Evolutionary conservation across 108 stramenopile species (phyloP).

Genomic region (Skeletonema grethae): DNA sequence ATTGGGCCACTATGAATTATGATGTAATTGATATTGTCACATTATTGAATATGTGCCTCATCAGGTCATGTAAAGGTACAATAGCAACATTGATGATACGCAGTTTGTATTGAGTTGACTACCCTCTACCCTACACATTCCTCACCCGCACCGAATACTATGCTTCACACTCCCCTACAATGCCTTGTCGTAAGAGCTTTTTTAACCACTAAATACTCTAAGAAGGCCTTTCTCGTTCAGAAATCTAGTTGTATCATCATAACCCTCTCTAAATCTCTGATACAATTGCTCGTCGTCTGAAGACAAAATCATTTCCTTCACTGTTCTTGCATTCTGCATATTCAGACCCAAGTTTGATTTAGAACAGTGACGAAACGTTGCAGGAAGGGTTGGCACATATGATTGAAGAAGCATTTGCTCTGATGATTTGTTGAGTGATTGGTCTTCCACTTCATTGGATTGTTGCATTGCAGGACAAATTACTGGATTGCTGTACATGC

Average conservation of each 20-base stretch:
- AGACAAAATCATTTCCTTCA: constrained; percentile 39
- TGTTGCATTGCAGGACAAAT: constrained; percentile 48
- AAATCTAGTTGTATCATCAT: constrained; percentile 52
- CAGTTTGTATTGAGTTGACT: too few relatives aligned
- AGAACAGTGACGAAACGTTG: constrained; percentile 37
- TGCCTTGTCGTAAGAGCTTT: not conserved
- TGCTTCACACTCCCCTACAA: too few relatives aligned
- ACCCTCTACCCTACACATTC: too few relatives aligned
- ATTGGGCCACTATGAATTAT: too few relatives aligned
- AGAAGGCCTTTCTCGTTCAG: constrained; percentile 10
- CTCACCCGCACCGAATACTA: too few relatives aligned
- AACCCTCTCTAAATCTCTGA: constrained; percentile 38
- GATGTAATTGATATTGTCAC: too few relatives aligned
- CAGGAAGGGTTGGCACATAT: constrained; percentile 25
- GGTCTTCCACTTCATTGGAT: not conserved
- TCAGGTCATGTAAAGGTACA: too few relatives aligned
- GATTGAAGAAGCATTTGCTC: constrained; percentile 16
- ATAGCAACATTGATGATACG: too few relatives aligned
- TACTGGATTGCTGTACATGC: constrained; percentile 45
- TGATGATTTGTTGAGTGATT: not conserved
- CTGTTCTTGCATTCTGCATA: constrained; percentile 19
- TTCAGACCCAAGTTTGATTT: constrained; percentile 39
- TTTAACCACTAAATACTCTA: constrained; percentile 7
- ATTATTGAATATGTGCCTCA: too few relatives aligned
- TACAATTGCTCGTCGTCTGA: constrained; percentile 49